Conservation (phyloP, 2,329 filamentous ascomycete species). For the Colletotrichum sp. region DNA sequence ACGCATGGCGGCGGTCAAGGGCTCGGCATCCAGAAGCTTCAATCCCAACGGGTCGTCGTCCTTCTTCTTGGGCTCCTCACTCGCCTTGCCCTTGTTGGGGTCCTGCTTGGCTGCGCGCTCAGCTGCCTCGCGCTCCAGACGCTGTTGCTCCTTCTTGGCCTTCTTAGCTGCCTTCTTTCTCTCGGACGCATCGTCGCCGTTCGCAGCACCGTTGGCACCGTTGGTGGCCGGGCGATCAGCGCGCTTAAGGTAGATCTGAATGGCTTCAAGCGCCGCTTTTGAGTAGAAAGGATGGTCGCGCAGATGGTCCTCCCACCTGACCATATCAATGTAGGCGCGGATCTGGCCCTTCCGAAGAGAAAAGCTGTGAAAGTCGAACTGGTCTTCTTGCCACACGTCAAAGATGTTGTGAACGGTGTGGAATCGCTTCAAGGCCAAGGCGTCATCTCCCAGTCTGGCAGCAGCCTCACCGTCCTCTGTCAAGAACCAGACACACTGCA, state of each 20-base stretch:
- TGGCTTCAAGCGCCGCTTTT: constrained; percentile 79
- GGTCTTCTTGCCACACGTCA: constrained; percentile 96
- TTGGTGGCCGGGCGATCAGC: constrained; percentile 76
- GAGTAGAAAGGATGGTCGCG: constrained; percentile 94
- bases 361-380: constrained; percentile 98
- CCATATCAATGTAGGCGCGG: constrained; percentile 92
- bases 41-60: constrained; percentile 87
- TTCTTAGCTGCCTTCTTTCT: constrained; percentile 91
- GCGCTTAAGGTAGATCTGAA: constrained; percentile 80
- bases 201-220: constrained; percentile 60
- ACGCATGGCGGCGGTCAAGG: constrained; percentile 85
- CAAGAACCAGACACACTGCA: constrained; percentile 98
- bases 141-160: constrained; percentile 75
- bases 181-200: constrained; percentile 66
- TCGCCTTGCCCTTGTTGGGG: constrained; percentile 75
- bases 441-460: constrained; percentile 79
- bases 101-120: constrained; percentile 82
- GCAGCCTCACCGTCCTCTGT: constrained; percentile 95
- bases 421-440: constrained; percentile 90
- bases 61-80: constrained; percentile 73
- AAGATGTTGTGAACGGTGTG: constrained; percentile 91
- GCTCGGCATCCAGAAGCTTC: constrained; percentile 82
- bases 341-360: constrained; percentile 97
- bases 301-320: constrained; percentile 92
- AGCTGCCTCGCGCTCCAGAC: constrained; percentile 76